Evolutionary conservation across 257 asterid species (phyloP).

Genomic region (Solanum stenotomum): DNA sequence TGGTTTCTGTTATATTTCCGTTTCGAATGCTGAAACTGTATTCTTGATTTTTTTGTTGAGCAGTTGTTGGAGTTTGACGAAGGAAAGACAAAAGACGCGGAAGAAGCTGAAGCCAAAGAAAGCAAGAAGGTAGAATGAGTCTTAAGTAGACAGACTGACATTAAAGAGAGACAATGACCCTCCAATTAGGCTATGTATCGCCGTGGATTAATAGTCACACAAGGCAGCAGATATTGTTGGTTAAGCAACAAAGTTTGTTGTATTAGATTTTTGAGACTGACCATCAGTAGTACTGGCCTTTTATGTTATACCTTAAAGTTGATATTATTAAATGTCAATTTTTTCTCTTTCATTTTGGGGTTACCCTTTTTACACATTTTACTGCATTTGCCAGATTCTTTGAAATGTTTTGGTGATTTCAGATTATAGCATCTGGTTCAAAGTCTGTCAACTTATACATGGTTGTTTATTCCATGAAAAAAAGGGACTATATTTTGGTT

Average conservation of each 20-base stretch:
- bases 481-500: no score
- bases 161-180: not conserved
- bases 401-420: no score
- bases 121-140: conserved; percentile 13
- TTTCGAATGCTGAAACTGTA: not conserved
- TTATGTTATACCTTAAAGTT: not conserved
- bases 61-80: conserved; percentile 23
- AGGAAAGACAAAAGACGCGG: not conserved
- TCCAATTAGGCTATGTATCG: not conserved
- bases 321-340: not conserved
- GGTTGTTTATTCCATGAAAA: no score
- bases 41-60: not conserved
- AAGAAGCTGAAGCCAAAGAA: conserved; percentile 1
- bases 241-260: not conserved
- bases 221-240: not conserved
- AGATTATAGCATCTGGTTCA: no score
- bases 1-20: not conserved
- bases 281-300: not conserved
- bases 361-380: no score
- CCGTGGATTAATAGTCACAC: not conserved
- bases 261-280: not conserved
- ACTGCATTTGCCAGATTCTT: no score
- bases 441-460: no score
- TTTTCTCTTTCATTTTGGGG: not conserved
- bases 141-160: not conserved